Base-by-base conservation (phyloP, 1,284 basidiomycete genomes). In the Ceratobasidium theobromae region DNA sequence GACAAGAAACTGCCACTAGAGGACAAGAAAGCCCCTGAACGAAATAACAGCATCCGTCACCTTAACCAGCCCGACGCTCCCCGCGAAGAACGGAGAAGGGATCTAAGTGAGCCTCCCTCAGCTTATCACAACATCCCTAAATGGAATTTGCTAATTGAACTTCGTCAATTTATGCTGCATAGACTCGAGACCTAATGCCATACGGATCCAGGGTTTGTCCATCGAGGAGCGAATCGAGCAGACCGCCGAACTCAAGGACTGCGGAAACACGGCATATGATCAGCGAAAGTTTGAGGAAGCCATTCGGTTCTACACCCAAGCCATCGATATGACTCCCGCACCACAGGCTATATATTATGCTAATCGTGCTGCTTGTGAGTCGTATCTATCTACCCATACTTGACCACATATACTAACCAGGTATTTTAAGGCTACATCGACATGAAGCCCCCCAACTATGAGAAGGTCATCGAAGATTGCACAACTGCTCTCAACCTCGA, bases 331-430 rank as follows among this genome's bases (percentile, higher is more conserved):
- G 11, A 84, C 92, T 1, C 88, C 90, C 40, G 88, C 86, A 75
- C 87, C 91, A 28, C 92, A 97, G 75, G 89, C 96, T 32, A 93
- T 98, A 53, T 99, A 92, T 80, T 98, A 88, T 84, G 93, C 91
- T 76, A 99, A 99, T 79, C 89, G 97, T 67, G 96, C 96, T 48
- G 97, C 97, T 68, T 98, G 95, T 93, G 69, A 71, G 87, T n/a
- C n/a, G n/a, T n/a, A n/a, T 74, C 4, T 32, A 16, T 30, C 9
- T 5, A 45, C 6, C 18, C 5, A 21, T 11, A 11, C 18, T 11
- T 6, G 8, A 38, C 8, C 6, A 55, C 53, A 3, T 21, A 33
- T 25, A 16, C 23, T 21, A 21, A 21, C 46, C n/a, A n/a, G n/a
- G 16, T 32, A 46, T 45, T 30, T 62, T 28, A 1, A 93, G 91